These are phyloP conservation scores for Ramaria sp. DNA, from an alignment of 768 basidiomycete species.

Conservation along the genomic window DNA sequence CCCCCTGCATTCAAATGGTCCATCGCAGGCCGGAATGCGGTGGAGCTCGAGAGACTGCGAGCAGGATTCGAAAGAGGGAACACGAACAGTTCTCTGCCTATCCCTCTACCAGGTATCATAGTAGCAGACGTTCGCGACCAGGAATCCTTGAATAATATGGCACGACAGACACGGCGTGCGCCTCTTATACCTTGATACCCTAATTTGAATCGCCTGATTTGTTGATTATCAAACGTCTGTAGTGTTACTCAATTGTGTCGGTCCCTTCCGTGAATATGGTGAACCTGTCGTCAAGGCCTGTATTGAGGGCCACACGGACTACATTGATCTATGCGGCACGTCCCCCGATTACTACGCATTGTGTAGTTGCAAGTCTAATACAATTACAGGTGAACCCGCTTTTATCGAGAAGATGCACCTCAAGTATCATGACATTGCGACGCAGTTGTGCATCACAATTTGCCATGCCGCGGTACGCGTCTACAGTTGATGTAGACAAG, in stretches of 20 bases:
- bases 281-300: constrained; percentile 11
- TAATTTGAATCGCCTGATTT: not conserved
- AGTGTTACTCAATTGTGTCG: constrained; percentile 9
- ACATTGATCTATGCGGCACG: constrained; percentile 9
- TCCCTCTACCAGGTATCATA: constrained; percentile 5
- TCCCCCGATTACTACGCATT: too few species aligned
- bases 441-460: not conserved
- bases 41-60: not conserved
- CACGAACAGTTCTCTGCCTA: not conserved
- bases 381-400: constrained; percentile 7
- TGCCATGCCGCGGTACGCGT: not conserved
- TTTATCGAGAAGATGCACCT: constrained; percentile 10
- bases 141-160: constrained; percentile 1
- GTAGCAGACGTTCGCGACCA: constrained; percentile 2
- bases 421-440: not conserved
- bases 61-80: not conserved
- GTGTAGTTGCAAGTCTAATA: not conserved
- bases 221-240: not conserved
- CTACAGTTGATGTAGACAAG: too few species aligned
- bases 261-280: constrained; percentile 7
- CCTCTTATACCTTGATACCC: not conserved
- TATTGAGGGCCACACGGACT: not conserved
- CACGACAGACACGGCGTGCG: constrained; percentile 1
- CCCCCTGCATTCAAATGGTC: constrained; percentile 4
- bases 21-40: constrained; percentile 4